A percentile compares a stretch with the other conserved stretches of the same genome.
phyloP scores from a whole-genome alignment of 169 alveolate genomes.

The Plasmodium coatneyi region DNA sequence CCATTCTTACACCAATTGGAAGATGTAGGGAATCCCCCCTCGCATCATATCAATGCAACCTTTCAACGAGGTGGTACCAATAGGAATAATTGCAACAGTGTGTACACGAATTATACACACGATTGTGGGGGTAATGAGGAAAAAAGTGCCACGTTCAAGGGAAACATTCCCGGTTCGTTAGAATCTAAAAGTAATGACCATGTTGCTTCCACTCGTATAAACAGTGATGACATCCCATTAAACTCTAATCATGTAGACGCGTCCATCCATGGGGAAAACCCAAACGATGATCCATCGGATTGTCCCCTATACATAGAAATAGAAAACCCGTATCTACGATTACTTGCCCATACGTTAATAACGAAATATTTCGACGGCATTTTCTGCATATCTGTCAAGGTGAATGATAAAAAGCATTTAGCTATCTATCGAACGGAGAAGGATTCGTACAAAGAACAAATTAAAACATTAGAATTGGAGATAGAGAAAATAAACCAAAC shows the following conservation, averaged over 20 bases:
- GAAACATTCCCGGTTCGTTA: neutral
- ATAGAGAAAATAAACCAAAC: constrained; percentile 79
- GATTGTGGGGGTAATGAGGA: neutral
- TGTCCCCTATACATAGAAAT: constrained; percentile 85
- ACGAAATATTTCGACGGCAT: constrained; percentile 87
- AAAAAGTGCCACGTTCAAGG: neutral
- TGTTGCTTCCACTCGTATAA: neutral
- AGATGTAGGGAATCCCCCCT: neutral
- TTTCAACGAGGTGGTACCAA: neutral
- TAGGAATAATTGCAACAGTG: neutral
- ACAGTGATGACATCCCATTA: neutral
- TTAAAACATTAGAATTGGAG: constrained; percentile 72
- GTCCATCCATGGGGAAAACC: neutral
- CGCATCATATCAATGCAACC: neutral
- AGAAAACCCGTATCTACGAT: constrained; percentile 88
- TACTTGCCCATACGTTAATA: constrained; percentile 88
- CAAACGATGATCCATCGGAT: constrained; percentile 7
- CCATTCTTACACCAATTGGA: neutral
- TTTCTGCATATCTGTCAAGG: constrained; percentile 83
- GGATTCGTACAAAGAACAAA: constrained; percentile 84
- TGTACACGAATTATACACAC: neutral
- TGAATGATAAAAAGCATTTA: constrained; percentile 80
- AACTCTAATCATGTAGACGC: neutral
- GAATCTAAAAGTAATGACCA: neutral
- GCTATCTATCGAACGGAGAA: constrained; percentile 84